Conservation (phyloP, 2,329 filamentous ascomycete species). For the Calonectria ilicicola region DNA sequence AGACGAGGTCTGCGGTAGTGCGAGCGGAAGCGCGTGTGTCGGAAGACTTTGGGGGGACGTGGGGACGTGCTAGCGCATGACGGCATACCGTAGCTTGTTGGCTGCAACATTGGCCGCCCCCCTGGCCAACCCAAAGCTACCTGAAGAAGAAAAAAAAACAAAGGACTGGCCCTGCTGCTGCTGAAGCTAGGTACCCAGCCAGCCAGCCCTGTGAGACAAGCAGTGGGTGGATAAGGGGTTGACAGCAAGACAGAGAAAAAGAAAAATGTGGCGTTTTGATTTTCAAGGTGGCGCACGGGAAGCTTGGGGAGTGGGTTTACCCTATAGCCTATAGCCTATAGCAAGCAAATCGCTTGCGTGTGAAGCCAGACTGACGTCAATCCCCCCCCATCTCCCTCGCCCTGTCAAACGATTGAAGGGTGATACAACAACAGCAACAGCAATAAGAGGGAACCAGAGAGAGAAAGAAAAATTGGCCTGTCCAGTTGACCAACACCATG, state of each 20-base stretch:
- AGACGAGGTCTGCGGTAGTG: neutral
- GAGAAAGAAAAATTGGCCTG: neutral
- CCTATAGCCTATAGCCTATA: neutral
- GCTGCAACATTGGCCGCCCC: neutral
- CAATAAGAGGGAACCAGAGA: too few species aligned
- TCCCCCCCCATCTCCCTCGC: neutral
- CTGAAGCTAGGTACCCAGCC: neutral
- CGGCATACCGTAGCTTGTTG: neutral
- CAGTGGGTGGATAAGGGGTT: too few species aligned
- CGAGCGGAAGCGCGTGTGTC: too few species aligned
- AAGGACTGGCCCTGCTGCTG: neutral
- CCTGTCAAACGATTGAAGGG: neutral
- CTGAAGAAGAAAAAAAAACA: conserved; percentile 16
- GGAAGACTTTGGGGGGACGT: neutral
- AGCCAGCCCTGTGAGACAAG: neutral
- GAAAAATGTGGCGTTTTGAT: too few species aligned
- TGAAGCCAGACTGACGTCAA: conserved; percentile 42
- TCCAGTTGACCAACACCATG: neutral
- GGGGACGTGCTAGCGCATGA: neutral
- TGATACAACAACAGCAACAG: neutral
- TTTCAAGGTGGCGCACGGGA: too few species aligned
- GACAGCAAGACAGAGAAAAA: too few species aligned
- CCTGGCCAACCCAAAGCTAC: neutral
- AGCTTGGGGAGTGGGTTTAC: neutral
- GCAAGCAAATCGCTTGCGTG: neutral